Evolutionary conservation across 2,329 filamentous ascomycete genomes (phyloP).

Genomic region (Cladosporium oxysporum): DNA sequence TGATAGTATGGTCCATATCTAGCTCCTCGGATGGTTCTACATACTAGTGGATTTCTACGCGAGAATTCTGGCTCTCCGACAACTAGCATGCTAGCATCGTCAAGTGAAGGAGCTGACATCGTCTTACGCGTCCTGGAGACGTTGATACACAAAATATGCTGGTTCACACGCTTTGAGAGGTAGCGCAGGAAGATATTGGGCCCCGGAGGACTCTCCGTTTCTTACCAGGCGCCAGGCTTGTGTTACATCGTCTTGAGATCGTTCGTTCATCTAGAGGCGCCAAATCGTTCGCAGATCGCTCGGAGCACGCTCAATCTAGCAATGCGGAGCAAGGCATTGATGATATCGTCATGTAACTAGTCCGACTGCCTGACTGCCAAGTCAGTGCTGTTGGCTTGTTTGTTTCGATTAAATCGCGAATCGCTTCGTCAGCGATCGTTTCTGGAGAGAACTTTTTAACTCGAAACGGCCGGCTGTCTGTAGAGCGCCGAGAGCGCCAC

Average conservation of each 20-base stretch:
- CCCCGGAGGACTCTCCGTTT: not conserved
- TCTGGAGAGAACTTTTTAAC: not conserved
- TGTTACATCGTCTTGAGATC: not conserved
- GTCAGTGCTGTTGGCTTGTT: not conserved
- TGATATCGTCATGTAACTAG: not conserved
- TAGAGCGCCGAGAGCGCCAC: not conserved
- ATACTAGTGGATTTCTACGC: not conserved
- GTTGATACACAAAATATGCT: not conserved
- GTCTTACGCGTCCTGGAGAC: not conserved
- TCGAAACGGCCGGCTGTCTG: not conserved
- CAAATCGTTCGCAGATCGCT: not conserved
- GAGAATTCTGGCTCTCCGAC: not conserved
- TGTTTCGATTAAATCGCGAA: not conserved
- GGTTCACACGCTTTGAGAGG: not conserved
- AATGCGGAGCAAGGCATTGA: not conserved
- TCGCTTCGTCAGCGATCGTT: not conserved
- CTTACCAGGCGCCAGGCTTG: not conserved
- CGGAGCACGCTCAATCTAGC: not conserved
- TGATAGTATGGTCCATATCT: not conserved
- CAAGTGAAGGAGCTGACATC: not conserved
- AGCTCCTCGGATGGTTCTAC: not conserved
- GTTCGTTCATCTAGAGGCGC: not conserved
- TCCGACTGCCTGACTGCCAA: not conserved
- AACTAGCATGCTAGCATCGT: not conserved
- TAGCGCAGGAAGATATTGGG: not conserved